These are phyloP conservation scores for Heliamphora exappendiculata DNA, from an alignment of 148 eudicot genomes.

Conservation along the genomic window DNA sequence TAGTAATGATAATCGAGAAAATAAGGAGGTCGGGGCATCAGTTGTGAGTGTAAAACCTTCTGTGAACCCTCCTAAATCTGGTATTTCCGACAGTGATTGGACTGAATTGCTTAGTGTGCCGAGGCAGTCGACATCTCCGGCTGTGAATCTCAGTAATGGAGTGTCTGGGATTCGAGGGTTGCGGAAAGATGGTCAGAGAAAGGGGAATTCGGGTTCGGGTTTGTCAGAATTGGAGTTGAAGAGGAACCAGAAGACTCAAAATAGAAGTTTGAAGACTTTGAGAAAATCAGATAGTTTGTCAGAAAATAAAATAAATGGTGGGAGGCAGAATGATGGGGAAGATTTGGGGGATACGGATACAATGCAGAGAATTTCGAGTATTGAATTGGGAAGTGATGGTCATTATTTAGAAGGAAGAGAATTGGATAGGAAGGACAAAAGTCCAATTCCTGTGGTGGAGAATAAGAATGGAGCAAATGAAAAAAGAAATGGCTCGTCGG, in stretches of 20 bases:
- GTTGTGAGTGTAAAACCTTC: slow-evolving; percentile 15
- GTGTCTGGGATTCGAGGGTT: slow-evolving; percentile 23
- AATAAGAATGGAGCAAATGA: slow-evolving; percentile 14
- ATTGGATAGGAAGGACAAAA: slow-evolving; percentile 14
- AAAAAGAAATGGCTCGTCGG: slow-evolving; percentile 13
- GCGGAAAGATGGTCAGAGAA: slow-evolving; percentile 35
- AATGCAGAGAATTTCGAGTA: slow-evolving; percentile 22
- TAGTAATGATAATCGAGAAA: slow-evolving; percentile 14
- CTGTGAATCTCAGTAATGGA: slow-evolving; percentile 25
- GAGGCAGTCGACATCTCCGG: slow-evolving; percentile 21
- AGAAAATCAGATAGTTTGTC: slow-evolving; percentile 16
- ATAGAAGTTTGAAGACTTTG: slow-evolving; percentile 20
- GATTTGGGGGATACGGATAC: slow-evolving; percentile 17
- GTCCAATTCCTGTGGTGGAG: slow-evolving; percentile 13
- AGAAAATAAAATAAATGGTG: slow-evolving; percentile 24
- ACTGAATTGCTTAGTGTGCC: slow-evolving; percentile 75
- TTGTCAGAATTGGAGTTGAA: slow-evolving; percentile 29
- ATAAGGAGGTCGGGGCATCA: slow-evolving; percentile 20
- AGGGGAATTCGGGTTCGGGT: slow-evolving; percentile 29
- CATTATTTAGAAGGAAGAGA: slow-evolving; percentile 25
- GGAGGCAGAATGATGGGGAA: slow-evolving; percentile 22
- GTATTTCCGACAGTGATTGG: slow-evolving; percentile 77
- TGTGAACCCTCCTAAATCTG: slow-evolving; percentile 27
- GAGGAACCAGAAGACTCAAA: slow-evolving; percentile 30
- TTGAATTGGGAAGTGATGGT: slow-evolving; percentile 27